Evolutionary conservation across 257 asterid genomes (phyloP), one percentile per base, ranked within the genome.

Genomic region (Lycium barbarum): DNA sequence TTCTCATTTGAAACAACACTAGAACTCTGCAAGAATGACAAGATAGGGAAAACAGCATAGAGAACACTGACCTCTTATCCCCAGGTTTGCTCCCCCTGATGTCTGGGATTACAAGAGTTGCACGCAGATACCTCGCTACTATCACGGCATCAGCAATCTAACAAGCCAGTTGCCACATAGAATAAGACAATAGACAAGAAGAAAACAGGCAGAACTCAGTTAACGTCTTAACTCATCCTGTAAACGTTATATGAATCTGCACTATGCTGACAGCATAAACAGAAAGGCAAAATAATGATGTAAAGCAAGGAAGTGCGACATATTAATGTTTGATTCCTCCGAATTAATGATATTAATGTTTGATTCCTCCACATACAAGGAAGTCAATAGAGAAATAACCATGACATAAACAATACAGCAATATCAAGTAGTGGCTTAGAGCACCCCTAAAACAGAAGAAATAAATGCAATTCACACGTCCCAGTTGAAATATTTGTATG

Each of bases 121-220:
- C 99, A 12, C 93, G 92, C 66, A 96, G 95, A 86, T 91, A 93
- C 88, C 95, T 93, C 22, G 98, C 99, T 57, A 96, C 98, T 79
- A 94, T 96, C 61, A 93, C 98, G 33, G 99, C 99, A 87, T 95
- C 99, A 67, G 99, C 88, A 86, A 96, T 90, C 99, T 96, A 93
- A 49, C 20, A 74, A 49, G 81, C 62, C 61, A 74, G 45, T 49
- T 51, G 22, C 81, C 22, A 74, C 62, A 22, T 20, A 74, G 0
- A 74, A 49, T 33, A 82, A 84, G 68, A 88, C 72, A 22, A 22
- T 49, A 74, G 81, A 74, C 22, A 62, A 49, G 62, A 74, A 74
- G 22, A 22, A 38, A 74, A 74, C 22, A 74, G 43, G 22, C 11
- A 6, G 62, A 49, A 1, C 8, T 22, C 20, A 7, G 62, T 49